phyloP scores from a whole-genome alignment of 2,329 filamentous ascomycete species.

The Cytospora piceicola region DNA sequence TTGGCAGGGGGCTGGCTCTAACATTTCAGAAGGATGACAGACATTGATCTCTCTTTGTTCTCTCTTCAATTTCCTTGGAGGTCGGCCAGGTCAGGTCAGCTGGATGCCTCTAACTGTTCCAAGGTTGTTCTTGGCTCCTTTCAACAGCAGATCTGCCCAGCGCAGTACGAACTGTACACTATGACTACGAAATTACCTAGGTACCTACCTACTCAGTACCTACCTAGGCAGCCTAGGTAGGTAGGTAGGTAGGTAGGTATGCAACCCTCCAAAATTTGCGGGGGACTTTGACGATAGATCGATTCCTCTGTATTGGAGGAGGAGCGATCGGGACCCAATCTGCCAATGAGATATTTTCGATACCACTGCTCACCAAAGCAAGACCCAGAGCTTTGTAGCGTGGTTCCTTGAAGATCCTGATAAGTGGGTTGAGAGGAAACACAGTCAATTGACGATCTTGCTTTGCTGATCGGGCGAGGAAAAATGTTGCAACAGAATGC shows the following conservation, averaged over 20 bases:
- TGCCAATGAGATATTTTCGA: not conserved
- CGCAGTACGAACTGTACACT: not conserved
- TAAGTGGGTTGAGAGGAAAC: not conserved
- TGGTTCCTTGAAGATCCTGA: not conserved
- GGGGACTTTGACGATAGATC: not conserved
- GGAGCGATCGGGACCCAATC: not conserved
- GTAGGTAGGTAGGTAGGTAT: too few relatives aligned
- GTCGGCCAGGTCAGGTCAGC: too few relatives aligned
- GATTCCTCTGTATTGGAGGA: slow-evolving; percentile 1
- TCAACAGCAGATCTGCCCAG: too few relatives aligned
- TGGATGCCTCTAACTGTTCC: too few relatives aligned
- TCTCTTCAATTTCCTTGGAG: not conserved
- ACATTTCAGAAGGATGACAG: slow-evolving; percentile 12
- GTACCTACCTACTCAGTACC: too few relatives aligned
- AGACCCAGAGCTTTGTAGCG: not conserved
- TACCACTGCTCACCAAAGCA: not conserved
- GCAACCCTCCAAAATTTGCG: not conserved
- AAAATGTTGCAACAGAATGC: not conserved
- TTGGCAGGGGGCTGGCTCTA: not conserved
- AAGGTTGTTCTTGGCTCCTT: not conserved
- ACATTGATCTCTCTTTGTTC: not conserved
- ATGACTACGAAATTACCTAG: too few relatives aligned
- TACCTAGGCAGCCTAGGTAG: too few relatives aligned
- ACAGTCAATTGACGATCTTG: not conserved
- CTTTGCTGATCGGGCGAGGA: not conserved